phyloP scores from a whole-genome alignment of 192 early-diverging fungal species.

The Backusella mclennaniae region DNA sequence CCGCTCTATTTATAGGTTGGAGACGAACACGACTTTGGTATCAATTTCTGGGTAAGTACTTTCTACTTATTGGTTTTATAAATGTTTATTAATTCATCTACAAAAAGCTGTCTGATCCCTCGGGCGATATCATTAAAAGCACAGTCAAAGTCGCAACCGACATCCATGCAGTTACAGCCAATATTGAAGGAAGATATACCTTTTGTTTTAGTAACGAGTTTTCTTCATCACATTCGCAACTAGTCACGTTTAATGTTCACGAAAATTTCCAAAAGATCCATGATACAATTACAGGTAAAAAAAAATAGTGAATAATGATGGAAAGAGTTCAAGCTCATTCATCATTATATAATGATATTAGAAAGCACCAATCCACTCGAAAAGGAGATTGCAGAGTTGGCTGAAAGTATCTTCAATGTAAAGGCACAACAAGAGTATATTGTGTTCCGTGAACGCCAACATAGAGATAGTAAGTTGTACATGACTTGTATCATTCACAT shows the following conservation, averaged over 20 bases:
- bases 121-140: conserved; percentile 32
- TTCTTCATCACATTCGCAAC: conserved; percentile 58
- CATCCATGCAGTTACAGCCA: conserved; percentile 44
- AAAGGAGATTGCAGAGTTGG: conserved; percentile 62
- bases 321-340: not conserved
- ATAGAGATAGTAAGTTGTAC: conserved; percentile 65
- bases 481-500: not conserved
- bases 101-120: conserved; percentile 44
- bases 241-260: conserved; percentile 56
- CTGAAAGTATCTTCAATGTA: conserved; percentile 57
- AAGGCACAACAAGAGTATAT: conserved; percentile 75
- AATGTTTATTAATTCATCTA: not conserved
- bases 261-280: conserved; percentile 41
- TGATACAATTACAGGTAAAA: conserved; percentile 30
- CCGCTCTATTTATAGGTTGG: conserved; percentile 40
- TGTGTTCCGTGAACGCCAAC: conserved; percentile 55
- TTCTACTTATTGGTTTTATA: not conserved
- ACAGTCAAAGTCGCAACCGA: conserved; percentile 38
- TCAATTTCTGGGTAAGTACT: conserved; percentile 65
- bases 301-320: not conserved
- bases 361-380: conserved; percentile 61
- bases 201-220: conserved; percentile 81
- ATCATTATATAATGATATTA: conserved; percentile 10
- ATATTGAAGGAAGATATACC: conserved; percentile 54
- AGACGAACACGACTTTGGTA: conserved; percentile 60